A percentile compares a stretch with the other conserved stretches of the same genome.
Conservation (phyloP, 1,284 basidiomycete genomes). For the Malassezia psittaci region DNA sequence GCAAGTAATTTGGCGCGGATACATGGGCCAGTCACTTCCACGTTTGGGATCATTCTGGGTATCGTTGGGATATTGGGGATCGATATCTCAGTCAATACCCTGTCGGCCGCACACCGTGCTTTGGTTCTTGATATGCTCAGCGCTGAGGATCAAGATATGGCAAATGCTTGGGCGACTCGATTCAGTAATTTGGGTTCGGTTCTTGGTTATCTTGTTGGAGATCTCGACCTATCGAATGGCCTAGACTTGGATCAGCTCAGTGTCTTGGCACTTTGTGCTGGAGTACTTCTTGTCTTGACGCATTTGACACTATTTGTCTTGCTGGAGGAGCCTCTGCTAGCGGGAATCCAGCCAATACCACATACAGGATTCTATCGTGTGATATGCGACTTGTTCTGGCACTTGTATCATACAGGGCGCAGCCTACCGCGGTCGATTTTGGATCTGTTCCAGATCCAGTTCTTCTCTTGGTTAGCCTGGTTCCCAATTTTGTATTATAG, state of each 20-base stretch:
- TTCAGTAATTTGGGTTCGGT: slow-evolving; percentile 53
- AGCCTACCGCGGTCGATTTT: slow-evolving; percentile 24
- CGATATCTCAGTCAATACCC: slow-evolving; percentile 78
- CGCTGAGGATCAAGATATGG: slow-evolving; percentile 64
- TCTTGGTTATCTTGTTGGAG: slow-evolving; percentile 39
- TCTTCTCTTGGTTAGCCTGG: slow-evolving; percentile 41
- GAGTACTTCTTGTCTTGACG: slow-evolving; percentile 23
- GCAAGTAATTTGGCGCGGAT: slow-evolving; percentile 51
- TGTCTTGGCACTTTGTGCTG: slow-evolving; percentile 27
- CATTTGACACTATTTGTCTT: slow-evolving; percentile 25
- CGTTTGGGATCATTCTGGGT: slow-evolving; percentile 65
- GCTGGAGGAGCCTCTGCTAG: neutral
- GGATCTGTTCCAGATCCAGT: slow-evolving; percentile 34
- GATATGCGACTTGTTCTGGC: slow-evolving; percentile 1
- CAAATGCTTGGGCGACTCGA: slow-evolving; percentile 87
- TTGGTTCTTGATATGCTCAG: slow-evolving; percentile 59
- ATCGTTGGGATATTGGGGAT: slow-evolving; percentile 76
- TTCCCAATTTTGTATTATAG: slow-evolving; percentile 39
- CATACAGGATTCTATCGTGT: neutral
- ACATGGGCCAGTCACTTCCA: neutral
- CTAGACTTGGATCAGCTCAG: slow-evolving; percentile 23
- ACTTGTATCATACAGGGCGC: slow-evolving; percentile 22
- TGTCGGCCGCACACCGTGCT: slow-evolving; percentile 72
- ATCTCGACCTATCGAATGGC: slow-evolving; percentile 29
- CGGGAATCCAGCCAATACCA: neutral